These are phyloP conservation scores for Boletus mariae DNA, from an alignment of 1,284 basidiomycete genomes.

Conservation along the genomic window DNA sequence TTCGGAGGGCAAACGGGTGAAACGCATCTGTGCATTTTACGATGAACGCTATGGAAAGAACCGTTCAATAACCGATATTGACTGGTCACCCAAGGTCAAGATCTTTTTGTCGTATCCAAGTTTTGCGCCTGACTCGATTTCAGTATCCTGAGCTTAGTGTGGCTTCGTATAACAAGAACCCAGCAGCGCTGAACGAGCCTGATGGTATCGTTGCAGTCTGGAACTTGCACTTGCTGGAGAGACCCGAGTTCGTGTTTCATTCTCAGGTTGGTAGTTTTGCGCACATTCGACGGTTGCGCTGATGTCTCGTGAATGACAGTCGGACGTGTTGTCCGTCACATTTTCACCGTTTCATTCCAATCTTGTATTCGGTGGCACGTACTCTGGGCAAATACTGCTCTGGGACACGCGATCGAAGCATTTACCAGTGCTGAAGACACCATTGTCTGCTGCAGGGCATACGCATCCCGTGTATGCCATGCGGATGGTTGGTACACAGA, in stretches of 20 bases:
- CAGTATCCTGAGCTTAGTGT: constrained; percentile 95
- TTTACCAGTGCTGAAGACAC: constrained; percentile 93
- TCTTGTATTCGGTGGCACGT: constrained; percentile 94
- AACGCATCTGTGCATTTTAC: constrained; percentile 83
- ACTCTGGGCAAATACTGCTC: constrained; percentile 95
- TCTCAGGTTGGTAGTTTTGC: constrained; percentile 68
- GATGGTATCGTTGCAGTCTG: constrained; percentile 97
- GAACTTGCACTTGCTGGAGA: constrained; percentile 92
- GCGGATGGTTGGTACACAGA: constrained; percentile 96
- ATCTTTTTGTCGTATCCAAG: neutral
- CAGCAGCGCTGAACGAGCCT: constrained; percentile 86
- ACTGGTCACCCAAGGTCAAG: constrained; percentile 92
- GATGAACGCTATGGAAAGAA: constrained; percentile 88
- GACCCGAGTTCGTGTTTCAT: constrained; percentile 97
- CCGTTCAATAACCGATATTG: constrained; percentile 91
- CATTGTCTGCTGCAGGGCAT: constrained; percentile 90
- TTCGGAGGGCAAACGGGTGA: constrained; percentile 83
- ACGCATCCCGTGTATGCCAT: constrained; percentile 98
- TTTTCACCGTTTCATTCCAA: constrained; percentile 99
- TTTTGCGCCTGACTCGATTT: constrained; percentile 6
- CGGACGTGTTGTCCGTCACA: constrained; percentile 92
- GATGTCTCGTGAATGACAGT: constrained; percentile 47
- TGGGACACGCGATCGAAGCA: constrained; percentile 99
- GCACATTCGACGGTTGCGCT: constrained; percentile 11
- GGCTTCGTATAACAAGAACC: constrained; percentile 96